These are phyloP conservation scores for Amanita rimosa DNA, from an alignment of 768 basidiomycete genomes.

Conservation along the genomic window DNA sequence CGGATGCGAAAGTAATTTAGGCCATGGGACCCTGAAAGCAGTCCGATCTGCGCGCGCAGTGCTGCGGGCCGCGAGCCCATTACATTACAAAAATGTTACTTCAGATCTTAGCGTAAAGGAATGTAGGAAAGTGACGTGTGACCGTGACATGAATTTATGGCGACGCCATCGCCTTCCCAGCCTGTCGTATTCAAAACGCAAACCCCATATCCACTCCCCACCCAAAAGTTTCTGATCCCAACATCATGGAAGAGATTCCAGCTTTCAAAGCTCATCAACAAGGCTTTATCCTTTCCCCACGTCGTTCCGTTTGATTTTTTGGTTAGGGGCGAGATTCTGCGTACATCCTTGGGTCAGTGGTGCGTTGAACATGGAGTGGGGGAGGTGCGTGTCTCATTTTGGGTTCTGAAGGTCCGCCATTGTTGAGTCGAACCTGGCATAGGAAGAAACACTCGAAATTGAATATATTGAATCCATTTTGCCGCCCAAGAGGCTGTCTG, in stretches of 20 bases:
- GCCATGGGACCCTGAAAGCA: slow-evolving; percentile 31
- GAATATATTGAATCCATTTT: slow-evolving; percentile 88
- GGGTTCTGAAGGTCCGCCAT: neutral
- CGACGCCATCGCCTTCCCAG: slow-evolving; percentile 20
- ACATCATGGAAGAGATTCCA: slow-evolving; percentile 89
- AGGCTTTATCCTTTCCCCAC: slow-evolving; percentile 63
- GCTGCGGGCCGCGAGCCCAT: slow-evolving; percentile 16
- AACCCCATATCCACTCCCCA: slow-evolving; percentile 62
- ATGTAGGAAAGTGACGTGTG: too few species aligned
- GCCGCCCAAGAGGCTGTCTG: slow-evolving; percentile 73
- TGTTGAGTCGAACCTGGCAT: neutral
- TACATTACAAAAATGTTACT: too few species aligned
- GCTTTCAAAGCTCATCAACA: slow-evolving; percentile 94
- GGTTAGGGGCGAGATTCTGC: slow-evolving; percentile 69
- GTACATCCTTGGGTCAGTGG: slow-evolving; percentile 65
- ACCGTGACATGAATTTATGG: too few species aligned
- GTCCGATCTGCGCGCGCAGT: slow-evolving; percentile 55
- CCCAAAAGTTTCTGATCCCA: slow-evolving; percentile 90
- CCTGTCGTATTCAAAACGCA: slow-evolving; percentile 68
- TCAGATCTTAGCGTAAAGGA: too few species aligned
- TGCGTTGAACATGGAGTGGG: slow-evolving; percentile 57
- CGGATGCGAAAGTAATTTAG: neutral
- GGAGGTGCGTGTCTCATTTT: slow-evolving; percentile 36
- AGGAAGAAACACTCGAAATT: slow-evolving; percentile 88
- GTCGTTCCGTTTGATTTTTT: slow-evolving; percentile 92